A percentile compares a stretch with the other conserved stretches of the same genome.
Evolutionary conservation across 306 rosid species (phyloP).

Genomic region (Pyrus bretschneideri): DNA sequence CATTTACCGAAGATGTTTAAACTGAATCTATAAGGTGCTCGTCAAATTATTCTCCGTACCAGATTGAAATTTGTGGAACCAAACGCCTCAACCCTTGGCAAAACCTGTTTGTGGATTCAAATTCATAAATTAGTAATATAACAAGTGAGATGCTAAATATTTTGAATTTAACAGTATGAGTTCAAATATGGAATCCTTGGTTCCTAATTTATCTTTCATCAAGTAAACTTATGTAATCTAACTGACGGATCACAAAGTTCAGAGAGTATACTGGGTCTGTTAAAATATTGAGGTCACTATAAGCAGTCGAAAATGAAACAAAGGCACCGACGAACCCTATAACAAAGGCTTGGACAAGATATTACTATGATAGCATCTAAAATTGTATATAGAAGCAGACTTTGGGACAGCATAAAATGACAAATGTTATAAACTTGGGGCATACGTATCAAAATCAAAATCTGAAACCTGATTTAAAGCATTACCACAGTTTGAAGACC

Average conservation of each 20-base stretch:
- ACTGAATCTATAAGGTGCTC: neutral
- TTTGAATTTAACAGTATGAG: neutral
- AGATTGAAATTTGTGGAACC: slow-evolving; percentile 38
- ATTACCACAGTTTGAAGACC: slow-evolving; percentile 87
- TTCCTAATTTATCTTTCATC: neutral
- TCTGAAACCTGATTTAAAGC: neutral
- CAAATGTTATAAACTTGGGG: neutral
- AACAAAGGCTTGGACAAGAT: neutral
- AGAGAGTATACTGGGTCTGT: neutral
- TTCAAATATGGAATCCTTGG: neutral
- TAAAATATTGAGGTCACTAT: neutral
- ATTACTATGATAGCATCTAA: neutral
- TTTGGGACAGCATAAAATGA: neutral
- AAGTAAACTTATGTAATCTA: neutral
- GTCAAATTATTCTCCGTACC: slow-evolving; percentile 36
- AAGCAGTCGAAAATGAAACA: neutral
- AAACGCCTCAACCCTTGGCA: slow-evolving; percentile 32
- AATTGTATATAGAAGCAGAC: neutral
- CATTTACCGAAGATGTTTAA: neutral
- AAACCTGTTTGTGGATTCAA: slow-evolving; percentile 20
- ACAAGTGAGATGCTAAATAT: neutral
- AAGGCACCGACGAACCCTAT: neutral
- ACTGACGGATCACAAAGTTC: neutral
- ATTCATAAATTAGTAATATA: slow-evolving; percentile 4
- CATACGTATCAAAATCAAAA: neutral